Evolutionary conservation across 176 grass and related monocot genomes (phyloP), one percentile per base, ranked within the genome.

Genomic region (Eremochloa ophiuroides): DNA sequence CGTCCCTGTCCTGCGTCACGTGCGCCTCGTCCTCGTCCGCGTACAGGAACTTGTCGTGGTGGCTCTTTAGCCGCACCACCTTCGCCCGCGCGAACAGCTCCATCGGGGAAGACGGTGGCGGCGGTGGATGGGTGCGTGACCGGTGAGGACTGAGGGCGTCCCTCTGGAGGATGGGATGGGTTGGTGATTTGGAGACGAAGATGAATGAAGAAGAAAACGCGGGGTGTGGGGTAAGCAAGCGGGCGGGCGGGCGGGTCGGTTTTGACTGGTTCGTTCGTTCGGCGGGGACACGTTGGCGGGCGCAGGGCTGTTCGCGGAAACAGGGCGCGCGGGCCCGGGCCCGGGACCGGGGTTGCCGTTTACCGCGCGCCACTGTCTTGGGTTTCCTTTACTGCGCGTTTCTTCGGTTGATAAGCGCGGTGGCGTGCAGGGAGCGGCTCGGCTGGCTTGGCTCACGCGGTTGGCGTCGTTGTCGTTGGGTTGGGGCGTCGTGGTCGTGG

Each of bases 11-110:
- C 87, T 99, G 96, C 27, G 43, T 44, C 13, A 99, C 93, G 84
- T 75, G 82, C 72, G 81, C 30, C 87, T 99, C 91, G 91, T 95
- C 96, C 67, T 99, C 93, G 75, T 93, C 96, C 20, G 96, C 96
- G 82, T 67, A 86, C 34, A 99, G 81, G 84, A 80, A 99, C 86
- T 99, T 99, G 84, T 95, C 93, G 82, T 99, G 93, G 66, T 65
- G 75, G 87, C 91, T 93, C 93, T 85, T 92, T 1, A 99, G 91
- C 16, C 96, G 82, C 72, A 99, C 96, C 83, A 64, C 81, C 83
- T 91, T 93, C 12, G 96, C 96, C 17, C 79, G 61, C 76, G 73
- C 43, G 87, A 99, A 93, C 47, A 93, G 73, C 79, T 99, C 96
- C 96, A 99, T 73, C 17, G n/a, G 63, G 13, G 48, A 23, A 4